Conservation (phyloP, 306 rosid species). For the Herpetospermum pedunculosum region DNA sequence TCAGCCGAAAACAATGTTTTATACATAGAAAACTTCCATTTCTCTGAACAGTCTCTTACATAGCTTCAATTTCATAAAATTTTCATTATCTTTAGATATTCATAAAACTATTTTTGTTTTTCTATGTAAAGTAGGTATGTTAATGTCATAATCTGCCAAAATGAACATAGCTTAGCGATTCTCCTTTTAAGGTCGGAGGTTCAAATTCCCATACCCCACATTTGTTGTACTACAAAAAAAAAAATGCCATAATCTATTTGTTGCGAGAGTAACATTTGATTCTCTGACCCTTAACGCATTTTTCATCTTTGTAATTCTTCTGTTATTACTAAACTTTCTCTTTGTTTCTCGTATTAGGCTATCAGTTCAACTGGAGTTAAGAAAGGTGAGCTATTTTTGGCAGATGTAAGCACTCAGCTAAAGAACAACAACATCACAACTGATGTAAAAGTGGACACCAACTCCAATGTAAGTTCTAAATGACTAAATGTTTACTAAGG, state of each 20-base stretch:
- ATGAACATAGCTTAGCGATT: too few relatives aligned
- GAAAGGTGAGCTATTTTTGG: constrained; percentile 68
- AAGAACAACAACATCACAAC: constrained; percentile 94
- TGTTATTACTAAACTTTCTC: constrained; percentile 1
- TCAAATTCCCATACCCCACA: too few relatives aligned
- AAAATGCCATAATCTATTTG: too few relatives aligned
- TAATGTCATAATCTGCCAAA: neutral
- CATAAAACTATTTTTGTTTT: neutral
- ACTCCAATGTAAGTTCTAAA: constrained; percentile 48
- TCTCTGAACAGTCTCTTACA: neutral
- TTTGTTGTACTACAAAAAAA: too few relatives aligned
- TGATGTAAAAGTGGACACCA: constrained; percentile 76
- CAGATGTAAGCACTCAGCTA: constrained; percentile 66
- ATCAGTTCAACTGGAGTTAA: constrained; percentile 66
- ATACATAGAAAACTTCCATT: neutral
- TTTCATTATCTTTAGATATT: neutral
- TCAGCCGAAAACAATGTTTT: neutral
- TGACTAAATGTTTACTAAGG: constrained; percentile 1
- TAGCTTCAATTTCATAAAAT: neutral
- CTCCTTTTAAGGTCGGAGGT: too few relatives aligned
- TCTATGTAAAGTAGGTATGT: neutral
- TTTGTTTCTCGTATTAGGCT: constrained; percentile 32
- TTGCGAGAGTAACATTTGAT: neutral
- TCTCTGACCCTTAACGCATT: neutral
- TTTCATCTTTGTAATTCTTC: neutral